Evolutionary conservation across 1,284 basidiomycete genomes (phyloP).

Genomic region (Gomphus bonarii): DNA sequence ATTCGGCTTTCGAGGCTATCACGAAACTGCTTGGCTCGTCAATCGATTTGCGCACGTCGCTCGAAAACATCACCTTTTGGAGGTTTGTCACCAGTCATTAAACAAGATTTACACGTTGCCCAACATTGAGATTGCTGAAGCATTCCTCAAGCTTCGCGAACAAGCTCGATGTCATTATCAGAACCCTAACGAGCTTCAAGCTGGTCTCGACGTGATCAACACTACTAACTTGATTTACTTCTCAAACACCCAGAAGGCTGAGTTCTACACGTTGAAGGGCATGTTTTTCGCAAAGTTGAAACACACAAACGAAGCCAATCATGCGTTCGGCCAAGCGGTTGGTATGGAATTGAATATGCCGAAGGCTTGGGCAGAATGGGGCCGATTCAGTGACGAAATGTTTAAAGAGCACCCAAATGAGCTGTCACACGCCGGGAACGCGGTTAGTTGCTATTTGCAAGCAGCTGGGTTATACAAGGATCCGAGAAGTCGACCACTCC

Average conservation of each 20-base stretch:
- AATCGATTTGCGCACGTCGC: conserved; percentile 99
- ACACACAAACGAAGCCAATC: conserved; percentile 85
- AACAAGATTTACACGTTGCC: conserved; percentile 98
- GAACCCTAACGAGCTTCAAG: conserved; percentile 86
- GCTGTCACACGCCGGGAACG: conserved; percentile 74
- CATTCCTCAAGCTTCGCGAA: conserved; percentile 97
- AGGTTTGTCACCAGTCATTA: conserved; percentile 91
- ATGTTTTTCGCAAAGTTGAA: conserved; percentile 94
- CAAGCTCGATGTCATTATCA: conserved; percentile 99
- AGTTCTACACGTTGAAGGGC: conserved; percentile 99
- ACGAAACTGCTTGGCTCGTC: conserved; percentile 99
- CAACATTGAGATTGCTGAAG: conserved; percentile 99
- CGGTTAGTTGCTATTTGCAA: conserved; percentile 96
- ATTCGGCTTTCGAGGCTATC: conserved; percentile 96
- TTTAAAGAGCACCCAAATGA: conserved; percentile 80
- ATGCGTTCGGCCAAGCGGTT: conserved; percentile 90
- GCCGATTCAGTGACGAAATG: conserved; percentile 86
- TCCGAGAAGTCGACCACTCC: conserved; percentile 85
- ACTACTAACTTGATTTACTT: conserved; percentile 99
- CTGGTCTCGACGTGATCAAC: conserved; percentile 97
- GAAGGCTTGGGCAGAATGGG: conserved; percentile 99
- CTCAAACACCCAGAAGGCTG: conserved; percentile 88
- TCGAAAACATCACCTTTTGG: conserved; percentile 91
- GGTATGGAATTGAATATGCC: conserved; percentile 93
- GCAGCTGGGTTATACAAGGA: conserved; percentile 95